Evolutionary conservation across 2,329 filamentous ascomycete genomes (phyloP).

Genomic region (Sordariomycetes sp.): DNA sequence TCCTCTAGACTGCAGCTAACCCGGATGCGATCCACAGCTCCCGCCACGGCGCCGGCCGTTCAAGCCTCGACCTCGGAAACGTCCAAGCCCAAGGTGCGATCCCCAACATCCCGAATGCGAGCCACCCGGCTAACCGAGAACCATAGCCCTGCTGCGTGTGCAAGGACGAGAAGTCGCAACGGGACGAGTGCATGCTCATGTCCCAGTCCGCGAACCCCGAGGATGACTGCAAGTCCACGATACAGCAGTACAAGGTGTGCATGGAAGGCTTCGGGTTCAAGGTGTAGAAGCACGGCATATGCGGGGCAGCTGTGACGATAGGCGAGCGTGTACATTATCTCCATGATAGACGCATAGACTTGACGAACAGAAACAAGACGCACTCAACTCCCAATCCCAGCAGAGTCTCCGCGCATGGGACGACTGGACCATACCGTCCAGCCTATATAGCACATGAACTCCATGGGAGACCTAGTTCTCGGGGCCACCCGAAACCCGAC

Average conservation of each 20-base stretch:
- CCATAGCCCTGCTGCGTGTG: slow-evolving; percentile 90
- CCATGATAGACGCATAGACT: slow-evolving; percentile 4
- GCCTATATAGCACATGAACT: background rate
- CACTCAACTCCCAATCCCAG: background rate
- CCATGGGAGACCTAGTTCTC: background rate
- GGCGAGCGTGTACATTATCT: slow-evolving; percentile 2
- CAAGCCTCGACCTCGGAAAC: background rate
- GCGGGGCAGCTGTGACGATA: slow-evolving; percentile 1
- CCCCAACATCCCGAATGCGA: background rate
- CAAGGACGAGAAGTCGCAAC: slow-evolving; percentile 83
- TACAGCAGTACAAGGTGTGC: slow-evolving; percentile 79
- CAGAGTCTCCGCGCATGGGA: background rate
- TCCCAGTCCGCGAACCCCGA: slow-evolving; percentile 74
- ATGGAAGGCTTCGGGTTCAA: slow-evolving; percentile 93
- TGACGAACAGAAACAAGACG: slow-evolving; percentile 3
- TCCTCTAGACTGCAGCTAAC: background rate
- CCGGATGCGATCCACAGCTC: background rate
- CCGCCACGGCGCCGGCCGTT: slow-evolving; percentile 1
- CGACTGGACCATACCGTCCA: background rate
- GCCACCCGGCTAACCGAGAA: background rate
- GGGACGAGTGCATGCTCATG: slow-evolving; percentile 99
- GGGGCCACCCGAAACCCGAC: background rate
- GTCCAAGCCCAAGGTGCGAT: slow-evolving; percentile 9
- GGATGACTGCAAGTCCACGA: slow-evolving; percentile 70
- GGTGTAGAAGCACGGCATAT: slow-evolving; percentile 22